phyloP scores from a whole-genome alignment of 1,284 basidiomycete species.

The Naganishia sp. region DNA sequence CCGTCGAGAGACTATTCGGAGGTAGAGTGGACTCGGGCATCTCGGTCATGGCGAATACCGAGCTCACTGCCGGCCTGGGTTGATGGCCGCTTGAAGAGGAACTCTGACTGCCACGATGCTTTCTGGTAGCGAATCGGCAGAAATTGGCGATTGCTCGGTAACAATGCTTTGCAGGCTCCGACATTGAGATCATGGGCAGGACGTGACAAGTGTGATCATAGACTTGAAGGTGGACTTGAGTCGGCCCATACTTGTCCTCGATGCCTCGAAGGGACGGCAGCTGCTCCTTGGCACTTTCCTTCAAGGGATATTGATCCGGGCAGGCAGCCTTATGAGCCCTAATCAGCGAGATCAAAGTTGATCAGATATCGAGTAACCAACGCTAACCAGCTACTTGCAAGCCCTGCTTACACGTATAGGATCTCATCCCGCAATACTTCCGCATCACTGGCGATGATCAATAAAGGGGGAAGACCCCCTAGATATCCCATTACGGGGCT shows the following conservation, averaged over 20 bases:
- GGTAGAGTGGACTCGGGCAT: not conserved
- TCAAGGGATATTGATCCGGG: slow-evolving; percentile 71
- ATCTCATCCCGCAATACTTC: slow-evolving; percentile 93
- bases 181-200: slow-evolving; percentile 76
- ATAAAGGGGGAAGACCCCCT: slow-evolving; percentile 84
- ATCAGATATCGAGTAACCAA: slow-evolving; percentile 2
- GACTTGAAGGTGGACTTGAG: slow-evolving; percentile 85
- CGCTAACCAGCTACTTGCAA: slow-evolving; percentile 33
- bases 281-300: slow-evolving; percentile 62
- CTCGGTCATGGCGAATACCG: slow-evolving; percentile 15
- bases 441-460: slow-evolving; percentile 82
- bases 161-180: slow-evolving; percentile 34
- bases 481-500: slow-evolving; percentile 74
- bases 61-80: not conserved
- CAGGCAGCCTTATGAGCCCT: slow-evolving; percentile 91
- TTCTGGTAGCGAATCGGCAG: slow-evolving; percentile 25
- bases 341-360: not conserved
- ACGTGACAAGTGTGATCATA: slow-evolving; percentile 59
- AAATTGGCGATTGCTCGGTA: slow-evolving; percentile 34
- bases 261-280: slow-evolving; percentile 70
- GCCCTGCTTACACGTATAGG: slow-evolving; percentile 69
- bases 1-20: not conserved
- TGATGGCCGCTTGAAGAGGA: slow-evolving; percentile 5
- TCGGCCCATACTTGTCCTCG: slow-evolving; percentile 65
- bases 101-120: slow-evolving; percentile 7